Evolutionary conservation across 164 flowering plant genomes (phyloP).

Genomic region (Pachysandra terminalis): DNA sequence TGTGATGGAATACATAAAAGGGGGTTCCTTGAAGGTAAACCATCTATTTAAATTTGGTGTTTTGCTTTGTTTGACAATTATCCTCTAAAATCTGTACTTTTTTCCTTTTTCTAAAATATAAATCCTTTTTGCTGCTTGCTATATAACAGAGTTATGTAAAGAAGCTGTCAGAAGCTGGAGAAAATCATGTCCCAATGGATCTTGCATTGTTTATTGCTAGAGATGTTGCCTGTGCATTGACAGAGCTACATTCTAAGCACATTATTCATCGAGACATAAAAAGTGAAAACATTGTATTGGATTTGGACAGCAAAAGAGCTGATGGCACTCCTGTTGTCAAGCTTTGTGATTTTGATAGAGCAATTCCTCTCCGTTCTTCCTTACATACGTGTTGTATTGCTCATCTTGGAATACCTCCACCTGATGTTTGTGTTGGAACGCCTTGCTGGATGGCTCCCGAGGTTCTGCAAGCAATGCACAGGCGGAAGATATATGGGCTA

Average conservation of each 20-base stretch:
- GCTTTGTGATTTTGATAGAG: constrained; percentile 96
- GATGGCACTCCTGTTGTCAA: constrained; percentile 79
- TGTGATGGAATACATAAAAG: constrained; percentile 73
- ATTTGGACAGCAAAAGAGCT: constrained; percentile 51
- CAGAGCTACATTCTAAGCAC: constrained; percentile 74
- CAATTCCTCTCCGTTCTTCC: constrained; percentile 76
- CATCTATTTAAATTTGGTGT: constrained; percentile 3
- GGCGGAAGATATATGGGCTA: constrained; percentile 58
- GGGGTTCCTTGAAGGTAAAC: constrained; percentile 81
- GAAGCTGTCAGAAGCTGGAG: constrained; percentile 51
- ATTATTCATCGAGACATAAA: constrained; percentile 94
- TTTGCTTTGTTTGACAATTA: neutral
- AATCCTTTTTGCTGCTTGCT: neutral
- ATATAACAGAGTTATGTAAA: constrained; percentile 53
- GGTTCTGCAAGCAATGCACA: constrained; percentile 70
- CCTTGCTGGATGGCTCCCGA: constrained; percentile 99
- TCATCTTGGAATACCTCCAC: constrained; percentile 76
- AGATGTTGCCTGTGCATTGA: constrained; percentile 76
- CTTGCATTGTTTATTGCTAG: constrained; percentile 62
- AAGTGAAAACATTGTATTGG: constrained; percentile 83
- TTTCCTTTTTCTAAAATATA: neutral
- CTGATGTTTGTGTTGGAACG: constrained; percentile 93
- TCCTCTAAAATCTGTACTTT: neutral
- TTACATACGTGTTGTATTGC: constrained; percentile 86
- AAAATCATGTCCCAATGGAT: constrained; percentile 54